Evolutionary conservation across 768 basidiomycete genomes (phyloP).

Genomic region (Russula emetica): DNA sequence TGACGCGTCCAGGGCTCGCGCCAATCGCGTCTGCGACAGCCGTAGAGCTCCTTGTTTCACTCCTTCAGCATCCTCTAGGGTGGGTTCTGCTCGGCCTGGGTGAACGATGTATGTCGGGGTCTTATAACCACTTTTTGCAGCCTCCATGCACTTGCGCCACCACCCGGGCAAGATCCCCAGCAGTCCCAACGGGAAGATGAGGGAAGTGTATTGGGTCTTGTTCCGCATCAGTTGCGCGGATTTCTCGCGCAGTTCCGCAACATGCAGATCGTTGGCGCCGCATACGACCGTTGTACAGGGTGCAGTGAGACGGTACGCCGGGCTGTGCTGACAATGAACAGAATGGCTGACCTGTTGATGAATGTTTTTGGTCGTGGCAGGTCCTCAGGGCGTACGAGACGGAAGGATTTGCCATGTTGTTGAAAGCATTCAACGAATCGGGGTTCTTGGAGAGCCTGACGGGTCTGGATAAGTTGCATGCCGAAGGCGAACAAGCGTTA

Average conservation of each 20-base stretch:
- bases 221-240: conserved; percentile 93
- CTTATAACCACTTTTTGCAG: conserved; percentile 33
- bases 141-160: conserved; percentile 67
- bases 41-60: conserved; percentile 84
- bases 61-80: conserved; percentile 89
- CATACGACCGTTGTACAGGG: conserved; percentile 85
- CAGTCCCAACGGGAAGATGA: conserved; percentile 19
- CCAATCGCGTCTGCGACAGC: conserved; percentile 89
- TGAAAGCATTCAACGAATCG: conserved; percentile 83
- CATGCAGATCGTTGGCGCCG: conserved; percentile 78
- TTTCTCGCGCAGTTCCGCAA: conserved; percentile 84
- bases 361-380: conserved; percentile 37
- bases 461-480: conserved; percentile 52
- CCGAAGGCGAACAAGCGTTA: conserved; percentile 48
- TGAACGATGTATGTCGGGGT: neutral
- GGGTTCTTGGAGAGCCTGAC: conserved; percentile 59
- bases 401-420: conserved; percentile 75
- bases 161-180: conserved; percentile 38
- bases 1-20: conserved; percentile 91
- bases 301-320: conserved; percentile 72
- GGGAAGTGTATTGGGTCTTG: conserved; percentile 68
- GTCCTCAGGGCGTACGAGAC: conserved; percentile 76
- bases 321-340: neutral
- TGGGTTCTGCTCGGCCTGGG: conserved; percentile 32
- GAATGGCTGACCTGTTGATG: neutral